Evolutionary conservation across 228 moss, liverwort and hornwort species (phyloP), one percentile per base, ranked within the genome.

Genomic region (Sphagnum magellanicum): DNA sequence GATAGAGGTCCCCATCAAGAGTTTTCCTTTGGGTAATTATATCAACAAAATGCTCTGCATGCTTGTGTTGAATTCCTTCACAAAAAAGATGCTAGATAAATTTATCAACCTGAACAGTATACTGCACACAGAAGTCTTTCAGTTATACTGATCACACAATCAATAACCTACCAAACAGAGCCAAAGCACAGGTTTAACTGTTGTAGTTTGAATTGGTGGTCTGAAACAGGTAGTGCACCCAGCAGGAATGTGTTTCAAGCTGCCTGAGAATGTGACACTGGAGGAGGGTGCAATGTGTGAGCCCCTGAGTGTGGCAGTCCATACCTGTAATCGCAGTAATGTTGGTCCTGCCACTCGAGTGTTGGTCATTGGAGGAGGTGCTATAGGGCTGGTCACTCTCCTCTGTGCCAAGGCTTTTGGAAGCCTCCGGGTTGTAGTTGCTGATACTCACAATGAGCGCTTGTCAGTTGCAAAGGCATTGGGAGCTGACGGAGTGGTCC

Each of bases 251-350:
- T 97, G 96, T 73, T 97, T 97, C 83, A 97, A 91, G 77, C 77
- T 93, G 12, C 96, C 93, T 0, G 89, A 90, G 52, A 90, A 90
- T 59, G 87, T 93, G 50, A 84, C 89, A 0, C 73, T 96, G 32
- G 92, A 96, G 70, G 93, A 96, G 75, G 96, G 96, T 71, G 91
- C 91, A 16, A 96, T 92, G 96, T 92, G 91, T 71, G 93, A 96
- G 76, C 96, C 91, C 67, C 70, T 96, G 47, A 92, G 89, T 51
- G 96, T 96, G 61, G 96, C 89, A 55, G 87, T 95, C 53, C 95
- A 95, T 70, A 90, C 90, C 15, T 92, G 92, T 72, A 80, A 80
- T 6, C 95, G 95, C 52, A 87, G 90, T 48, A 68, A 51, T 50
- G 59, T 92, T 16, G 71, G 90, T 8, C 83, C 92, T 51, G 52